Percentiles rank a stretch among this genome's conserved stretches.
phyloP scores from a whole-genome alignment of 148 eudicot genomes.

The Agrostemma githago region DNA sequence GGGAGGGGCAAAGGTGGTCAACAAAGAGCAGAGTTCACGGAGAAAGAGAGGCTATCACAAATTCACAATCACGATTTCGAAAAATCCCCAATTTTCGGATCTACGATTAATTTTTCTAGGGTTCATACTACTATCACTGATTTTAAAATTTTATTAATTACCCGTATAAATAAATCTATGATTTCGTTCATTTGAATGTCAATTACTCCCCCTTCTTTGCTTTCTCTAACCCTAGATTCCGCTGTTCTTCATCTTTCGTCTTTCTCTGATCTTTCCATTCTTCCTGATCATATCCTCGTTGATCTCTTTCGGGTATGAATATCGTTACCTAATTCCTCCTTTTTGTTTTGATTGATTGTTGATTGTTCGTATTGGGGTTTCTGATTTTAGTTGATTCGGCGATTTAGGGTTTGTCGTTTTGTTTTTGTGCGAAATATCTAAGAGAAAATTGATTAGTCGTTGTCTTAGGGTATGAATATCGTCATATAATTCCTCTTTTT shows the following conservation, averaged over 20 bases:
- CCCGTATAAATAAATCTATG: not conserved
- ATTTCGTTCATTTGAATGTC: slow-evolving; percentile 19
- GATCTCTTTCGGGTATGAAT: slow-evolving; percentile 58
- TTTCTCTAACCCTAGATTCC: slow-evolving; percentile 67
- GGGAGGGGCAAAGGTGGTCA: not conserved
- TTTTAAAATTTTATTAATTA: too few relatives aligned
- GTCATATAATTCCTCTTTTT: too few relatives aligned
- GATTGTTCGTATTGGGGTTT: not conserved
- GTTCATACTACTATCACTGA: not conserved
- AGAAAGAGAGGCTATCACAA: not conserved
- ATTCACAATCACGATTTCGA: not conserved
- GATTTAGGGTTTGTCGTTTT: too few relatives aligned
- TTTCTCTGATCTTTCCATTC: slow-evolving; percentile 59
- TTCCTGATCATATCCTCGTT: slow-evolving; percentile 78
- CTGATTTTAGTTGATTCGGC: too few relatives aligned
- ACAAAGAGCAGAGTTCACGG: not conserved
- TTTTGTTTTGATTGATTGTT: not conserved
- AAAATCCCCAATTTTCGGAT: not conserved
- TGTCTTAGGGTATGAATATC: too few relatives aligned
- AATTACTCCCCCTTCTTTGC: slow-evolving; percentile 48
- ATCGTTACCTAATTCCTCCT: slow-evolving; percentile 2
- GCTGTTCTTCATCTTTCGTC: slow-evolving; percentile 52
- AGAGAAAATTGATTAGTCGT: too few relatives aligned
- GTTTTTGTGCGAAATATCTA: too few relatives aligned
- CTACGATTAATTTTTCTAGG: not conserved